These are phyloP conservation scores for Discostella stelligeroides DNA, from an alignment of 108 stramenopile genomes.

Conservation along the genomic window DNA sequence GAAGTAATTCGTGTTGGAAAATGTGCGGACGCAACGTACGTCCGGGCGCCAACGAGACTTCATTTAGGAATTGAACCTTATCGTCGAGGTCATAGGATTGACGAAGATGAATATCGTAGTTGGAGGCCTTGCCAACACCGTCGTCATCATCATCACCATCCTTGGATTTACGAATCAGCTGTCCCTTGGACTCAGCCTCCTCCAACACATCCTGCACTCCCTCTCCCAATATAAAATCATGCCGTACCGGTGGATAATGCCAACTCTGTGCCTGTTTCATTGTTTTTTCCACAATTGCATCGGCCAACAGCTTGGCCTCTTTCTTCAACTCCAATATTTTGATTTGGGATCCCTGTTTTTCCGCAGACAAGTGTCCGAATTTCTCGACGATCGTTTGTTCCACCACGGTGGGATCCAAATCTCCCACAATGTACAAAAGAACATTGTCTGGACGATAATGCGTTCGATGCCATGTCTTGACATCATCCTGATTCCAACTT, in stretches of 20 bases:
- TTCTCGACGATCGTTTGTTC: conserved; percentile 83
- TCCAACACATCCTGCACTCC: conserved; percentile 46
- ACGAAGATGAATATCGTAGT: conserved; percentile 89
- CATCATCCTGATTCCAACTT: conserved; percentile 89
- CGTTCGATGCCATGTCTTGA: conserved; percentile 93
- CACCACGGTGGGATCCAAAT: conserved; percentile 84
- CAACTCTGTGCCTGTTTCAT: conserved; percentile 88
- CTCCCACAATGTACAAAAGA: conserved; percentile 95
- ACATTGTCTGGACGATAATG: conserved; percentile 99
- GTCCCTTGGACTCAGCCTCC: conserved; percentile 16
- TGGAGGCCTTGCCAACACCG: conserved; percentile 5
- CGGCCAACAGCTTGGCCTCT: conserved; percentile 70
- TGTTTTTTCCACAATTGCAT: conserved; percentile 76
- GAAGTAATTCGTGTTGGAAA: conserved; percentile 90
- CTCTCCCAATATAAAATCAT: conserved; percentile 81
- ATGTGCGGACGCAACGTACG: conserved; percentile 87
- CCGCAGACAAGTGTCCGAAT: conserved; percentile 84
- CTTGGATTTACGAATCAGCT: conserved; percentile 25
- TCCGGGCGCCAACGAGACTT: conserved; percentile 62
- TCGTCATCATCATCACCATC: conserved; percentile 35
- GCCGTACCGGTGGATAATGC: conserved; percentile 90
- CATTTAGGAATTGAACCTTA: conserved; percentile 72
- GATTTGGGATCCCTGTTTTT: conserved; percentile 79
- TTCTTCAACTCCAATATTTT: conserved; percentile 67
- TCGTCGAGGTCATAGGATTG: conserved; percentile 77